Percentiles rank a stretch among this genome's conserved stretches.
phyloP scores from a whole-genome alignment of 2,329 filamentous ascomycete species.

The Beauveria caledonica region DNA sequence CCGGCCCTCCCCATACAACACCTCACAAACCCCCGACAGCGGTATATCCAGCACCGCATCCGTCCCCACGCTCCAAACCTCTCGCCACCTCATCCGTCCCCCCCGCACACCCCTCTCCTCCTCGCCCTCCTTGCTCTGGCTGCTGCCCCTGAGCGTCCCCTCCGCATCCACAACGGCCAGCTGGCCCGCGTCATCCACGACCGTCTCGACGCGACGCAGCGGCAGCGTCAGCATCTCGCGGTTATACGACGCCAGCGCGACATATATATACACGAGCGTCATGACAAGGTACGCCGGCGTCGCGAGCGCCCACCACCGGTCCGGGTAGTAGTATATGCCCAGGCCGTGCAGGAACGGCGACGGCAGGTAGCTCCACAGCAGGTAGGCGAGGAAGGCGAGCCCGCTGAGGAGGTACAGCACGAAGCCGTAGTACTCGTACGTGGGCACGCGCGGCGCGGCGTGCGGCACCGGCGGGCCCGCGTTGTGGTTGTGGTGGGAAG shows the following conservation, averaged over 20 bases:
- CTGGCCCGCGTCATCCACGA: conserved; percentile 85
- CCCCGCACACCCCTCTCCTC: conserved; percentile 15
- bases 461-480: conserved; percentile 64
- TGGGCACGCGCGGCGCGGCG: conserved; percentile 89
- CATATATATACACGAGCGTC: conserved; percentile 83
- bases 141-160: conserved; percentile 40
- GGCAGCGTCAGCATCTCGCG: conserved; percentile 78
- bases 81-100: conserved; percentile 57
- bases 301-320: conserved; percentile 95
- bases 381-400: conserved; percentile 65
- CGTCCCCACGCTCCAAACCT: conserved; percentile 83
- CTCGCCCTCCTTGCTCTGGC: background rate
- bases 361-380: conserved; percentile 83
- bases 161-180: conserved; percentile 72
- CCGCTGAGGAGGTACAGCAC: conserved; percentile 88
- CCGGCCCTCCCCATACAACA: conserved; percentile 66
- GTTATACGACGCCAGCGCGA: conserved; percentile 87
- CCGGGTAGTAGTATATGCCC: conserved; percentile 93
- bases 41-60: conserved; percentile 98
- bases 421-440: conserved; percentile 99
- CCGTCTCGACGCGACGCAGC: conserved; percentile 71
- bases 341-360: conserved; percentile 86
- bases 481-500: background rate
- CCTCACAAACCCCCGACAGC: conserved; percentile 87
- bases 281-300: conserved; percentile 87